Percentiles rank a stretch among this genome's conserved stretches.
These are phyloP conservation scores for Bonia amplexicaulis DNA, from an alignment of 176 grass and related monocot species.

Conservation along the genomic window DNA sequence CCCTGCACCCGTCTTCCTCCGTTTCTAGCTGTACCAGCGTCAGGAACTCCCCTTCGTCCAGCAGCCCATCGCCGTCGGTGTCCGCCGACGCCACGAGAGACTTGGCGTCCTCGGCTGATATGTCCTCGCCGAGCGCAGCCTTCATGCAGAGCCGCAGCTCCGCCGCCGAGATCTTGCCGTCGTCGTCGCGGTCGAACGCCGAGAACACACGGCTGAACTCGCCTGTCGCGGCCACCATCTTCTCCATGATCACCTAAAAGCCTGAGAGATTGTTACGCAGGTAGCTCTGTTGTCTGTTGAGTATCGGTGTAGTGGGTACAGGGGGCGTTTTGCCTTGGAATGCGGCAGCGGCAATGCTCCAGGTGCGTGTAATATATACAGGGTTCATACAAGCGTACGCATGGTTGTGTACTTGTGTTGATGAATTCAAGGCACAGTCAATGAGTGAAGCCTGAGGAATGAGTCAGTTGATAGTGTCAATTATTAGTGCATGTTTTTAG, in stretches of 20 bases:
- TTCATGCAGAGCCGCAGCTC: slow-evolving; percentile 18
- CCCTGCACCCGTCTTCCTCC: neutral
- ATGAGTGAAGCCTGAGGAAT: neutral
- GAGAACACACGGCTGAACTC: neutral
- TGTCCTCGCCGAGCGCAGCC: neutral
- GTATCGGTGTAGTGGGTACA: neutral
- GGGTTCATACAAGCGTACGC: neutral
- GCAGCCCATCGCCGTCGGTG: slow-evolving; percentile 12
- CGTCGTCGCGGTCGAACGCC: neutral
- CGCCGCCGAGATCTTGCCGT: slow-evolving; percentile 5
- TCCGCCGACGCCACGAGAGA: slow-evolving; percentile 5
- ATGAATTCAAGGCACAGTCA: neutral
- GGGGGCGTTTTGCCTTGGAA: neutral
- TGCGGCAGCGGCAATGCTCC: neutral
- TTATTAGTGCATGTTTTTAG: neutral
- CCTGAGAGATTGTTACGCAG: neutral
- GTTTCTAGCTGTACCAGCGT: neutral
- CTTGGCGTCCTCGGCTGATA: neutral
- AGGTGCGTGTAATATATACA: neutral
- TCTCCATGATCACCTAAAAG: neutral
- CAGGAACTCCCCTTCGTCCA: slow-evolving; percentile 4
- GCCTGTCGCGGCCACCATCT: neutral
- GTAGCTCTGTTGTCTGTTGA: neutral
- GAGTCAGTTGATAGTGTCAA: neutral
- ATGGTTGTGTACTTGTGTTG: neutral